Evolutionary conservation across 2,329 filamentous ascomycete genomes (phyloP).

Genomic region (Exophiala sideris): DNA sequence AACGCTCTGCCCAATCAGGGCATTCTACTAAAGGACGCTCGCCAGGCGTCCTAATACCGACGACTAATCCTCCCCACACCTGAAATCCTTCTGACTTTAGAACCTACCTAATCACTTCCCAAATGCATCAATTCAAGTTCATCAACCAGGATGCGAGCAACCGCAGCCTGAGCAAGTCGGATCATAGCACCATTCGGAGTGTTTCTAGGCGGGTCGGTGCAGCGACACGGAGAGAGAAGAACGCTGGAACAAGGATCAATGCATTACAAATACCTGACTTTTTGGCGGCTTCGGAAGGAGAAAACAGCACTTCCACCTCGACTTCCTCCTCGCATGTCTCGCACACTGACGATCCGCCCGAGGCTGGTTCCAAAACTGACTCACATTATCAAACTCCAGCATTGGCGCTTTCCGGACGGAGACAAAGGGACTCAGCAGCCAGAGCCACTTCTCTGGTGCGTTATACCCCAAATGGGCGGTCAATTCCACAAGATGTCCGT

Average conservation of each 20-base stretch:
- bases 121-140: constrained; percentile 6
- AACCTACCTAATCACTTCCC: neutral
- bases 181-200: constrained; percentile 14
- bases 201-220: constrained; percentile 12
- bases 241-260: constrained; percentile 1
- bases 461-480: neutral
- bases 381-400: neutral
- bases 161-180: constrained; percentile 8
- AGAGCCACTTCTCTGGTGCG: neutral
- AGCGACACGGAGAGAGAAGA: constrained; percentile 12
- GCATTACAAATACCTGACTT: constrained; percentile 9
- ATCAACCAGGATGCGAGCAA: constrained; percentile 11
- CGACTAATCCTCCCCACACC: neutral
- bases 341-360: neutral
- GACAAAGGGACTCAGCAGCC: neutral
- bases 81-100: neutral
- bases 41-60: no score
- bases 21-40: neutral
- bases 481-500: constrained; percentile 4
- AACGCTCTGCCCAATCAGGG: neutral
- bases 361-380: neutral
- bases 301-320: neutral
- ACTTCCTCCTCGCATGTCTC: neutral
- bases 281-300: neutral
- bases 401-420: neutral